A percentile compares a stretch with the other conserved stretches of the same genome.
Evolutionary conservation across 2,329 filamentous ascomycete species (phyloP).

Genomic region (Shiraia sp.): DNA sequence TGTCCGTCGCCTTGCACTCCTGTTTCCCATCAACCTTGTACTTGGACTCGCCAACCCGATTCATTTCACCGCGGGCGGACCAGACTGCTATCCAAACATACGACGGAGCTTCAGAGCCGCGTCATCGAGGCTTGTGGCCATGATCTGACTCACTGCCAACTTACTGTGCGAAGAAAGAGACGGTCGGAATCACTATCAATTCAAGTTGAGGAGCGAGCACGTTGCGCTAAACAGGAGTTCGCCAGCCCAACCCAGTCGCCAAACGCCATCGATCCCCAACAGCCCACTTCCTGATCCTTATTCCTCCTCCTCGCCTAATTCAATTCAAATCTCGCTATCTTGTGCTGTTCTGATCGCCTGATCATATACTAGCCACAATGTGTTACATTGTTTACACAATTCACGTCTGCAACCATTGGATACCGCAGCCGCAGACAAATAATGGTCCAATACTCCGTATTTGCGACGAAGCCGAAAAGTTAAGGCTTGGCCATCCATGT

Average conservation of each 20-base stretch:
- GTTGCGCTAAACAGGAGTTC: not conserved
- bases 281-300: too few relatives aligned
- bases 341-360: not conserved
- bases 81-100: not conserved
- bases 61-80: too few relatives aligned
- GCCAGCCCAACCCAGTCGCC: not conserved
- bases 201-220: not conserved
- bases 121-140: not conserved
- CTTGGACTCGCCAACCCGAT: too few relatives aligned
- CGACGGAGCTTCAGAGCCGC: not conserved
- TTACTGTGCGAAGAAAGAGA: constrained; percentile 4
- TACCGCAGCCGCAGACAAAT: constrained; percentile 31
- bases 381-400: constrained; percentile 39
- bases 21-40: too few relatives aligned
- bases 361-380: constrained; percentile 16
- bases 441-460: constrained; percentile 34
- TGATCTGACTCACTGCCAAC: constrained; percentile 1
- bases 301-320: too few relatives aligned
- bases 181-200: not conserved
- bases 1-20: too few relatives aligned
- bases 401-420: constrained; percentile 38
- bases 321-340: too few relatives aligned
- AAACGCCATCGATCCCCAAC: not conserved
- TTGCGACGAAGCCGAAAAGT: constrained; percentile 30
- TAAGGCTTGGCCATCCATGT: constrained; percentile 31